Base-by-base conservation (phyloP, 2,329 filamentous ascomycete genomes). In the Aspergillus intermedius region DNA sequence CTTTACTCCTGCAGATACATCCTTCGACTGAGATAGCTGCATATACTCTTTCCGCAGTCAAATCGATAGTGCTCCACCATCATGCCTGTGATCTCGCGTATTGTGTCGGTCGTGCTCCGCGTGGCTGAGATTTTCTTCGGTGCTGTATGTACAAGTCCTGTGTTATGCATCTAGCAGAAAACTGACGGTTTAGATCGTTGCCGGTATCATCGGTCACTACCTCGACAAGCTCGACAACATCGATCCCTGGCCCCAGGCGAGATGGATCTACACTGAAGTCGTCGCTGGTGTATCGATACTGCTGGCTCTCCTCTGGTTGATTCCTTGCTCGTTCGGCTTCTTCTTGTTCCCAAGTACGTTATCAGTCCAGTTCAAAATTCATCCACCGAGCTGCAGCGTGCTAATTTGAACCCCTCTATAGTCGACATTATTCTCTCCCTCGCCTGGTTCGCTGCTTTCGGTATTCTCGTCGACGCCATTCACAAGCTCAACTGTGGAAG, bases 241-340 rank as follows among this genome's bases (percentile, higher is more conserved):
- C 32, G 74, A 75, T 46, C 67, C 74, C 50, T 83, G 79, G 76
- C 70, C 75, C 15, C 70, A 79, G 35, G 82, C 77, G 32, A 82
- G 86, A 49, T 83, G 84, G 72, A 88, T 91, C 69, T 91, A 88
- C 73, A 80, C 85, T 42, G 80, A 86, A 61, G 80, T 88, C 15
- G 77, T 90, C 35, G 83, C 87, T 2, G 83, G 76, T 17, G 61
- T 91, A 15, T 81, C 83, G 10, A 81, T 90, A 47, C 65, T 91
- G 37, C 72, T 88, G n/a, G 75, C 80, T 4, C 68, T 91, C 22
- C 65, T 91, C 53, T 88, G 86, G 80, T 74, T 90, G 23, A 75
- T 91, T 37, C 87, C 87, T 2, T 87, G 87, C 61, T 78, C 80
- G 2, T 72, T 73, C 45, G 77, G 75, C 42, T 88, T 90, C 67